These are phyloP conservation scores for Coffea canephora DNA, from an alignment of 257 asterid genomes.

Conservation along the genomic window DNA sequence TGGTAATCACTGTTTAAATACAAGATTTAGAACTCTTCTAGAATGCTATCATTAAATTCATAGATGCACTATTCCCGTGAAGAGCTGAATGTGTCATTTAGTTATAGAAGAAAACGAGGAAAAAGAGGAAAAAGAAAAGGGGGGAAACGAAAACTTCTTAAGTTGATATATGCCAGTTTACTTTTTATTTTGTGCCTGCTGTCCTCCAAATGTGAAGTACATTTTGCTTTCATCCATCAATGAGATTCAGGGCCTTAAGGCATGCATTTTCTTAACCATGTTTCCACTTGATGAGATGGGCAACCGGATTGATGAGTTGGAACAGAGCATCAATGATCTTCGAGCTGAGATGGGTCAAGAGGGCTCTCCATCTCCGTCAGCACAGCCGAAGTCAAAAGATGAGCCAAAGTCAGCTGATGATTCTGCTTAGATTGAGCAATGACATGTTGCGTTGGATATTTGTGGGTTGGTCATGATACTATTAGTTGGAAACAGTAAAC, in stretches of 20 bases:
- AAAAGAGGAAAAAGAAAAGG: background rate
- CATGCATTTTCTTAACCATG: constrained; percentile 36
- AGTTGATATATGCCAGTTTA: background rate
- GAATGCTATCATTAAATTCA: background rate
- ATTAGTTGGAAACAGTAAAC: constrained; percentile 3
- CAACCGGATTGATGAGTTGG: constrained; percentile 76
- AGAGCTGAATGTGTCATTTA: background rate
- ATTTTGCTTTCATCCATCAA: background rate
- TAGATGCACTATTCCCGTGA: background rate
- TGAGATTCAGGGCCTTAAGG: background rate
- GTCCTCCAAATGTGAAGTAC: background rate
- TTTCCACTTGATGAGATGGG: constrained; percentile 91
- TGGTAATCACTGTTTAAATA: background rate
- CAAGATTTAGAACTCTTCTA: background rate
- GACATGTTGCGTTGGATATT: background rate
- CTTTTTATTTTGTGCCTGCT: too few species aligned
- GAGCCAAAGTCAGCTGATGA: constrained; percentile 55
- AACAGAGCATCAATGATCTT: constrained; percentile 87
- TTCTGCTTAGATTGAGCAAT: constrained; percentile 27
- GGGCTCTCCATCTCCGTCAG: constrained; percentile 72
- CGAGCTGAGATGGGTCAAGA: constrained; percentile 88
- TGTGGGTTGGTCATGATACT: background rate
- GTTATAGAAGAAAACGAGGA: background rate
- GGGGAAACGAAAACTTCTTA: background rate
- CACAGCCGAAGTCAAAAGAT: constrained; percentile 47